Percentiles rank a stretch among this genome's conserved stretches.
Conservation (phyloP, 768 basidiomycete genomes). For the Asterophora lycoperdoides region DNA sequence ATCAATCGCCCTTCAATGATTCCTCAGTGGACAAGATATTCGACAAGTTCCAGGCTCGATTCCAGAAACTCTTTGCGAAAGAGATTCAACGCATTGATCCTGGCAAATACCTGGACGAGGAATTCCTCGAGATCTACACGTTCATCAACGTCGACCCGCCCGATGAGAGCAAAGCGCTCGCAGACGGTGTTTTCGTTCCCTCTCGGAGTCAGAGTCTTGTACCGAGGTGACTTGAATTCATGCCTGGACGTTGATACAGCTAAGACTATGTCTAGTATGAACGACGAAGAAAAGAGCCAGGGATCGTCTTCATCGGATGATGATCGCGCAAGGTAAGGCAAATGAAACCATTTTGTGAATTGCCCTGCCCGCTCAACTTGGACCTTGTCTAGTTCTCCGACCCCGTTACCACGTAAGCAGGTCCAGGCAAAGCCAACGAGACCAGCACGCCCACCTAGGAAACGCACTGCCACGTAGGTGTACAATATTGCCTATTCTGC, state of each 20-base stretch:
- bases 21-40: conserved; percentile 49
- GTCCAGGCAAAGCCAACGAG: conserved; percentile 1
- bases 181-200: neutral
- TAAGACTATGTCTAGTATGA: conserved; percentile 10
- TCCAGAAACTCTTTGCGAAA: conserved; percentile 40
- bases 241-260: conserved; percentile 5
- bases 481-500: conserved; percentile 1
- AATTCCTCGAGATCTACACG: conserved; percentile 38
- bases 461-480: conserved; percentile 1
- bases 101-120: conserved; percentile 33
- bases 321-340: conserved; percentile 6
- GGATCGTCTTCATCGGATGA: conserved; percentile 11
- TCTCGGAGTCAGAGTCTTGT: conserved; percentile 13
- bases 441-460: conserved; percentile 1
- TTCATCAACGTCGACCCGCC: conserved; percentile 39
- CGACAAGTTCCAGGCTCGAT: conserved; percentile 44
- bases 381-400: conserved; percentile 18
- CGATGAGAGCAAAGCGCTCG: conserved; percentile 17
- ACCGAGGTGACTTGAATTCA: conserved; percentile 4
- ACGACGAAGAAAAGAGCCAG: conserved; percentile 8
- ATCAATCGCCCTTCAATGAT: conserved; percentile 60
- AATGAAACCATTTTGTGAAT: neutral
- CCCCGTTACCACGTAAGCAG: conserved; percentile 20
- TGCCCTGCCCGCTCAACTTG: neutral
- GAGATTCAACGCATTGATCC: conserved; percentile 39